Evolutionary conservation across 179 eudicot species (phyloP), one percentile per base, ranked within the genome.

Genomic region (Pouteria campechiana): DNA sequence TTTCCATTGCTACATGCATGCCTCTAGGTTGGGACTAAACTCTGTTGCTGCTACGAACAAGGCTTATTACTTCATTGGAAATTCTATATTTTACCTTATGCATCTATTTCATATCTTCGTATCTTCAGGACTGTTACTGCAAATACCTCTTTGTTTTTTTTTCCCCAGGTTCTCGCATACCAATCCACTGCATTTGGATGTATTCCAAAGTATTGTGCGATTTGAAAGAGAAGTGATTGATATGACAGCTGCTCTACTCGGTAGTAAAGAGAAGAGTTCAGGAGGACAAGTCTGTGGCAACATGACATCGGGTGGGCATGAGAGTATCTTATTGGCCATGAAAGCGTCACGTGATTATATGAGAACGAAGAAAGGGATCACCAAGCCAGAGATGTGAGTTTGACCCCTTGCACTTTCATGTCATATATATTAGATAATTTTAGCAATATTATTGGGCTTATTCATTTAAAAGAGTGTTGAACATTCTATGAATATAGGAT

Each of bases 241-340:
- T 19, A 90, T 90, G 98, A 87, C 96, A 28, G 92, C 92, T 53
- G 74, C 98, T 30, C 58, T 90, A 25, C 78, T 90, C 39, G 94
- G 96, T 15, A 71, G 87, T 61, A 79, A 74, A 61, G 84, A 75
- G 44, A 79, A 75, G 67, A 65, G 70, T 31, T 77, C 87, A 45
- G 98, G 94, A 16, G 96, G 94, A 49, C 82, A 82, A 57, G 57
- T 87, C 20, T 90, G 98, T 73, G 98, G 98, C 46, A 90, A 90
- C 52, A 90, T 90, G 98, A 90, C 98, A 32, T 90, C 98, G 46
- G 96, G 98, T 5, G 98, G 98, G 52, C 86, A 96, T 3, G 98
- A 90, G 68, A 90, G 98, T 67, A 90, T 90, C 58, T 55, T 90
- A 43, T 22, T 90, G 58, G 98, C 98, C 28, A 75, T 87, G 35